Evolutionary conservation across 108 stramenopile species (phyloP).

Genomic region (Skeletonema costatum): DNA sequence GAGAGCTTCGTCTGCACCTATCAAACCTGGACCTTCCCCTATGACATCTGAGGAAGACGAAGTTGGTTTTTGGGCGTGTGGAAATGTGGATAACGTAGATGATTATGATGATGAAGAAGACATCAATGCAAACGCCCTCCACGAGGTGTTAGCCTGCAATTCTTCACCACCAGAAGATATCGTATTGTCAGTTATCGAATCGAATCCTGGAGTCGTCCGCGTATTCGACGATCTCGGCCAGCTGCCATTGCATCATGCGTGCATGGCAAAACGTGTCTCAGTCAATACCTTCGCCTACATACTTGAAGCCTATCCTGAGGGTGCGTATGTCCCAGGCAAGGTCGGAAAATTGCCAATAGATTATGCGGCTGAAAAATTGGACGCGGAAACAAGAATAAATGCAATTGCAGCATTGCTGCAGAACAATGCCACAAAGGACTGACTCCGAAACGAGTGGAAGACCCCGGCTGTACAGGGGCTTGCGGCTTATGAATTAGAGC

Average conservation of each 20-base stretch:
- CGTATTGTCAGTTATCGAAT: slow-evolving; percentile 7
- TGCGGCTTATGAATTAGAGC: too few species aligned
- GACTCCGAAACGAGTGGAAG: background rate
- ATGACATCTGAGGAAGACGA: too few species aligned
- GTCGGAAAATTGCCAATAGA: background rate
- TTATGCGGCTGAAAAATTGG: background rate
- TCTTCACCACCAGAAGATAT: background rate
- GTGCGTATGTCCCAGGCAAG: slow-evolving; percentile 16
- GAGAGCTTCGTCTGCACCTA: too few species aligned
- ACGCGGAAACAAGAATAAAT: background rate
- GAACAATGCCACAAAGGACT: background rate
- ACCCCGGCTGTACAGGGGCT: background rate
- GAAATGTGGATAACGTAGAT: background rate
- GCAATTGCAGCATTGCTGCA: slow-evolving; percentile 24
- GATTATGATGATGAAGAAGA: background rate
- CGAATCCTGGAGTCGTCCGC: slow-evolving; percentile 12
- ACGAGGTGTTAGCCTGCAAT: background rate
- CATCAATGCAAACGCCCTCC: background rate
- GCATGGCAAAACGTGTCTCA: background rate
- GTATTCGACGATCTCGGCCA: slow-evolving; percentile 4
- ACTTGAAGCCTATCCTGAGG: slow-evolving; percentile 27
- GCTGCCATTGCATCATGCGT: slow-evolving; percentile 26
- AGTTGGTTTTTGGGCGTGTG: background rate
- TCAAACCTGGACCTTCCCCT: too few species aligned
- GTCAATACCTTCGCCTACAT: slow-evolving; percentile 15